A percentile compares a stretch with the other conserved stretches of the same genome.
These are phyloP conservation scores for Populus hybrid DNA, from an alignment of 441 rosid species.

Conservation along the genomic window DNA sequence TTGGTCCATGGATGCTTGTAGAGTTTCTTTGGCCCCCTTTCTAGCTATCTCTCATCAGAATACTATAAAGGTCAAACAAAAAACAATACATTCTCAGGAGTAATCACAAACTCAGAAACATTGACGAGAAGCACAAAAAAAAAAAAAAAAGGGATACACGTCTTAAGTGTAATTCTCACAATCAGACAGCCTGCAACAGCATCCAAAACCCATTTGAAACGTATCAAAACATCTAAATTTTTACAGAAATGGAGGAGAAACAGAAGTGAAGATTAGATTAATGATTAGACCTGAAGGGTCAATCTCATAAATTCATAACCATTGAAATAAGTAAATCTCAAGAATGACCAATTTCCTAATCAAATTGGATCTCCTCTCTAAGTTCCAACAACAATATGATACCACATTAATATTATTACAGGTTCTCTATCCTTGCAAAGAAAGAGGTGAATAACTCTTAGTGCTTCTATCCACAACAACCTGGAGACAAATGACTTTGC, in stretches of 20 bases:
- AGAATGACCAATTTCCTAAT: not conserved
- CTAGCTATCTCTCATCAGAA: conserved; percentile 8
- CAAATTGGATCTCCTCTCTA: not conserved
- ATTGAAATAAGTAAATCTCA: not conserved
- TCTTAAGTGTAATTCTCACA: not conserved
- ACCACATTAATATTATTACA: not conserved
- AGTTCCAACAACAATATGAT: not conserved
- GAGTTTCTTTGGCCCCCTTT: not conserved
- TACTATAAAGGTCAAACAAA: not conserved
- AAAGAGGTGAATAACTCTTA: not conserved
- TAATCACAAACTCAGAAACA: too few relatives aligned
- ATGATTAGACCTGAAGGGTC: not conserved
- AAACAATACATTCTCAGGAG: too few relatives aligned
- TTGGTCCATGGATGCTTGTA: conserved; percentile 46
- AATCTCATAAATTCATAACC: not conserved
- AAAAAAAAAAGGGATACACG: not conserved
- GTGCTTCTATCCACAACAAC: not conserved
- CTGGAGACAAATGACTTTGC: not conserved
- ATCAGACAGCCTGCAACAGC: not conserved
- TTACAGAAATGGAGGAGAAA: not conserved
- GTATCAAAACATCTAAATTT: not conserved
- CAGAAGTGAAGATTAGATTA: not conserved
- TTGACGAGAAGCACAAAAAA: not conserved
- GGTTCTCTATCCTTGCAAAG: not conserved
- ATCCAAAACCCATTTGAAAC: not conserved